Evolutionary conservation across 2,329 filamentous ascomycete species (phyloP), one percentile per base, ranked within the genome.

Genomic region (Fusarium multiceps): DNA sequence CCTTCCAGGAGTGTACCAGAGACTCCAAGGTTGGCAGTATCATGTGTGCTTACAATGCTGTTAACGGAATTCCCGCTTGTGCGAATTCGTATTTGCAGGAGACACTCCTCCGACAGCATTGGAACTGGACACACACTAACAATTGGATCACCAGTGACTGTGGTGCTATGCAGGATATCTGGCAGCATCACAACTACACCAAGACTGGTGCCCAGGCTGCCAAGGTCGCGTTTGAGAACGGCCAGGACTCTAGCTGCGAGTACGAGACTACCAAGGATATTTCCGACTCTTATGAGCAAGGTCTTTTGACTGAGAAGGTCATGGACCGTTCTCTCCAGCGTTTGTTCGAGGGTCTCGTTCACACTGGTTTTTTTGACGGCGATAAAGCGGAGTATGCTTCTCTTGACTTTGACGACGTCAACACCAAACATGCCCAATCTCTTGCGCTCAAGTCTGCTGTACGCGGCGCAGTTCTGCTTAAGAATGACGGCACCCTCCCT

Each of bases 121-220:
- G 60, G 60, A 63, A 63, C 34, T 63, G 60, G 58, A 63, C 60
- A 1, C 27, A 45, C 0, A 43, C 51, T 10, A 63, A 63, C 23
- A 63, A 63, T 12, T 63, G 60, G 60, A 55, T 63, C 2, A 63
- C 60, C 0, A 63, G 58, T 14, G 60, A 63, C 2, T 63, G 60
- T 1, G 60, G 60, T 1, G 60, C 60, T 9, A 55, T 63, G 58
- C 58, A 63, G 10, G 60, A 63, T 37, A 63, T 63, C 0, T 63
- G 60, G 60, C 58, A 63, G 8, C 20, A 48, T 5, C 60, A 63
- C 11, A 63, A 63, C 1, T 63, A 63, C 32, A 46, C 37, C 9
- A 63, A 63, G 34, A 63, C 60, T 0, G 61, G 61, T 11, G 58
- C 60, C 0, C 16, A 63, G 6, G 60, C 58, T 3, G 58, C 60